Conservation (phyloP, 164 flowering plant genomes). For the Berberis thunbergii region DNA sequence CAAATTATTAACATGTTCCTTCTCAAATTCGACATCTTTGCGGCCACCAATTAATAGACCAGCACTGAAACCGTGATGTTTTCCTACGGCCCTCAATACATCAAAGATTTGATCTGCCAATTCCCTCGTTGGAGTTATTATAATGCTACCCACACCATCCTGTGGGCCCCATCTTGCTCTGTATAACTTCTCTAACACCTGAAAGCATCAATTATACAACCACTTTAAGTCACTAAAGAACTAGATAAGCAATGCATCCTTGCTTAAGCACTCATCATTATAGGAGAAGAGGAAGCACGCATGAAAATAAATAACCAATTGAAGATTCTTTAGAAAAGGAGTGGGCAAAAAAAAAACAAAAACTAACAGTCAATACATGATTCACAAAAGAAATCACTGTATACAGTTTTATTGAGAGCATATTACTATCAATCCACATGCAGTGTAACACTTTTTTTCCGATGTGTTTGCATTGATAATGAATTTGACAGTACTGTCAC, state of each 20-base stretch:
- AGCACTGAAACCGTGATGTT: slow-evolving; percentile 75
- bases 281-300: background rate
- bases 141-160: slow-evolving; percentile 90
- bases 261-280: background rate
- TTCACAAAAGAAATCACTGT: no score
- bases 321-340: no score
- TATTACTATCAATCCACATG: no score
- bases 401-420: no score
- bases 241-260: background rate
- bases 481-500: no score
- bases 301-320: no score
- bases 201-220: slow-evolving; percentile 5
- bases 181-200: slow-evolving; percentile 85
- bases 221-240: background rate
- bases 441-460: no score
- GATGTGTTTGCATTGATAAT: no score
- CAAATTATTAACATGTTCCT: slow-evolving; percentile 56
- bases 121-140: slow-evolving; percentile 93
- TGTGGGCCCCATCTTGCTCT: slow-evolving; percentile 77
- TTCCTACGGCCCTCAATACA: slow-evolving; percentile 67
- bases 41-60: slow-evolving; percentile 95
- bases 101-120: slow-evolving; percentile 77
- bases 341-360: no score
- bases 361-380: no score
- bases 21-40: slow-evolving; percentile 73